Conservation (phyloP, 23 red algal species). For the Cyanidioschyzon merolae region DNA sequence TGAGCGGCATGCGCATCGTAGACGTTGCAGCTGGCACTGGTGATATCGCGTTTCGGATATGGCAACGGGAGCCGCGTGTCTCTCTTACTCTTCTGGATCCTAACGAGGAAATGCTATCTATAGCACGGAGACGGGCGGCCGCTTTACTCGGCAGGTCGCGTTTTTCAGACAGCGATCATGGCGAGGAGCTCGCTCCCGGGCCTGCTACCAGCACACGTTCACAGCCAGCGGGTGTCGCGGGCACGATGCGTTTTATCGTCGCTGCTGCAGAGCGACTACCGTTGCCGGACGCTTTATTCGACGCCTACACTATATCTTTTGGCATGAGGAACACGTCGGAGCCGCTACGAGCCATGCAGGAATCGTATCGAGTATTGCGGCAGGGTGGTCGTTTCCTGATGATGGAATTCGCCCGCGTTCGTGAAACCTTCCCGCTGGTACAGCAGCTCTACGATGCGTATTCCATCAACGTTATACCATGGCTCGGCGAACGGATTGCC, state of each 20-base stretch:
- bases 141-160: slow-evolving; percentile 11
- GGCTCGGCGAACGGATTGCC: slow-evolving; percentile 47
- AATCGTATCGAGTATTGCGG: slow-evolving; percentile 76
- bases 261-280: slow-evolving; percentile 66
- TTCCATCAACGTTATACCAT: slow-evolving; percentile 65
- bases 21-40: slow-evolving; percentile 88
- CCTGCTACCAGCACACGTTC: no score
- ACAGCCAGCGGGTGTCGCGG: background rate
- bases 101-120: background rate
- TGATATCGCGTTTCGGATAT: slow-evolving; percentile 72
- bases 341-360: slow-evolving; percentile 37
- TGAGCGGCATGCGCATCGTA: slow-evolving; percentile 33
- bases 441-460: slow-evolving; percentile 62
- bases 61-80: background rate
- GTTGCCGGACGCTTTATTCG: slow-evolving; percentile 30
- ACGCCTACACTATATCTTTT: slow-evolving; percentile 88
- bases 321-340: slow-evolving; percentile 83
- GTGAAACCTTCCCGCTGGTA: slow-evolving; percentile 22
- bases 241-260: slow-evolving; percentile 27
- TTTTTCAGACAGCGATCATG: background rate
- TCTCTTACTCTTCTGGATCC: background rate
- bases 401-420: slow-evolving; percentile 78
- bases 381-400: slow-evolving; percentile 83
- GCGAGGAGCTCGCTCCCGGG: slow-evolving; percentile 10
- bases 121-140: background rate